Evolutionary conservation across 805 yeast species (phyloP).

Genomic region (Hanseniaspora thailandica): DNA sequence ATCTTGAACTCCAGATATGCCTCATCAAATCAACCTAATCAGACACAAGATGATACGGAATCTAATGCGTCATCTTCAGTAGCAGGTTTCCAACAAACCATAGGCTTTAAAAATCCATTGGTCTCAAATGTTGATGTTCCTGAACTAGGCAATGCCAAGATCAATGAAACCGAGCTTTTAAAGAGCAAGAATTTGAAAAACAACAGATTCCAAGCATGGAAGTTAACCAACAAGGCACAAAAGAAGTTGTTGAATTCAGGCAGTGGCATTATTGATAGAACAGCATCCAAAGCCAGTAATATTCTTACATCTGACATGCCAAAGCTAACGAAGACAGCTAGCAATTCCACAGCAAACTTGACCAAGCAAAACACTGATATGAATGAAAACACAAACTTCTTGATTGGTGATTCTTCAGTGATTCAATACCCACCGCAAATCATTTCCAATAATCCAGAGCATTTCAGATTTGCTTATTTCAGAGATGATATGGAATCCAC

Average conservation of each 20-base stretch:
- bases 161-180: conserved; percentile 46
- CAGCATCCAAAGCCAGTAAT: conserved; percentile 11
- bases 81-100: conserved; percentile 17
- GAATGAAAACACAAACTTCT: conserved; percentile 12
- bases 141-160: conserved; percentile 32
- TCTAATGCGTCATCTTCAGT: conserved; percentile 24
- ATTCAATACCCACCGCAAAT: conserved; percentile 37
- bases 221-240: conserved; percentile 25
- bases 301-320: conserved; percentile 21
- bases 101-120: conserved; percentile 31
- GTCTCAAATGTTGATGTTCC: conserved; percentile 36
- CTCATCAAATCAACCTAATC: conserved; percentile 27
- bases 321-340: conserved; percentile 12
- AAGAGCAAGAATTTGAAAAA: conserved; percentile 60
- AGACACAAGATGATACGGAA: conserved; percentile 15
- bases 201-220: conserved; percentile 66
- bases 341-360: neutral
- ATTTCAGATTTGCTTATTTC: conserved; percentile 79
- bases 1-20: neutral
- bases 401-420: conserved; percentile 23
- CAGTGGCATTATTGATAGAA: conserved; percentile 14
- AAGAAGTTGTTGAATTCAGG: conserved; percentile 9
- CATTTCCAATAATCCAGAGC: conserved; percentile 37
- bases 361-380: conserved; percentile 7
- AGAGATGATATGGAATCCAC: conserved; percentile 84